Evolutionary conservation across 2,329 filamentous ascomycete genomes (phyloP), one percentile per base, ranked within the genome.

Genomic region (Aureobasidium sp.): DNA sequence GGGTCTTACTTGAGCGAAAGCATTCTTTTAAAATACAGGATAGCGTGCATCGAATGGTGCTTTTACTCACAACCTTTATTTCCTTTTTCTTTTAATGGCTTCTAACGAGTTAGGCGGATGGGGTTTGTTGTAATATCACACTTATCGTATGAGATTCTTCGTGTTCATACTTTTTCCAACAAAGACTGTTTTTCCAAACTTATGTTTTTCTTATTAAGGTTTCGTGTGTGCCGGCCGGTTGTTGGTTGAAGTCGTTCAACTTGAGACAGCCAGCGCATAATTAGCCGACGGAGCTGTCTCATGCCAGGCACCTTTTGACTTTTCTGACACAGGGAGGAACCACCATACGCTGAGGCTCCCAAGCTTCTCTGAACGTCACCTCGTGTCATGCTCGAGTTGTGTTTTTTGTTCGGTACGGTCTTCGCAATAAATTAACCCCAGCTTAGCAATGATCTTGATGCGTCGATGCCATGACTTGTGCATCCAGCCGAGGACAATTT

Each of bases 21-120:
- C 49, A 48, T 53, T 62, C 49, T 53, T 62, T 62, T 47, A 56
- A 55, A 48, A 53, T 47, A 62, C 60, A 55, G 60, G 60, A 62
- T 55, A 62, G 60, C 60, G 60, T 55, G 60, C 60, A 62, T 62
- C 27, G 29, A 62, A 37, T 62, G 39, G 48, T 55, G 44, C 29
- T 45, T 27, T 52, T 61, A 36, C 48, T 48, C 53, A 57, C 39
- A 57, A 57, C 36, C 17, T 57, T 45, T 55, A 44, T 57, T 57
- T 57, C 53, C 47, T 53, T 53, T 45, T 48, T 62, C 22, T 51
- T 51, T 17, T 62, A 62, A 62, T 62, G 60, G 59, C 47, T 62
- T 62, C 51, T 55, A 41, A 53, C 48, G 42, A 55, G 42, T 62
- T 62, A 5, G 60, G 48, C 48, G 57, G 57, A 60, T n/a, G 44